Evolutionary conservation across 2,329 filamentous ascomycete species (phyloP).

Genomic region (Gliomastix tumulicola): DNA sequence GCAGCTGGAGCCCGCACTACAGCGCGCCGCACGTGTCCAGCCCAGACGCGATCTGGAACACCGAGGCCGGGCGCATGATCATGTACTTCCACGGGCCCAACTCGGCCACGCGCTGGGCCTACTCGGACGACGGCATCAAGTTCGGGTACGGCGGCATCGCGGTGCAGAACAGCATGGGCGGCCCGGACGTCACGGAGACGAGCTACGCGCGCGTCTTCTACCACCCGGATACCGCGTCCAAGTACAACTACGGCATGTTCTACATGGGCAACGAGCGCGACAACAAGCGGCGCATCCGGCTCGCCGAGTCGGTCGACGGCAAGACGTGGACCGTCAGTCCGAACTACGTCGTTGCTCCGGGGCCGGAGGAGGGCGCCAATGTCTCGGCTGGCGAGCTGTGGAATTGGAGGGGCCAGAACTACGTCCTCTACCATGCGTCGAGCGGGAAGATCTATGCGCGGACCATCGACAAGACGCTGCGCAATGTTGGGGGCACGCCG

Average conservation of each 20-base stretch:
- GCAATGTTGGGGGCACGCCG: slow-evolving; percentile 5
- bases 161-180: slow-evolving; percentile 12
- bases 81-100: slow-evolving; percentile 11
- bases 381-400: slow-evolving; percentile 9
- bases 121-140: slow-evolving; percentile 8
- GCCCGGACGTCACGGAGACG: slow-evolving; percentile 12
- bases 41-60: slow-evolving; percentile 9
- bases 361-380: slow-evolving; percentile 8
- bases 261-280: slow-evolving; percentile 16
- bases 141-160: slow-evolving; percentile 11
- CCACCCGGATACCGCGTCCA: slow-evolving; percentile 11
- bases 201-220: slow-evolving; percentile 16
- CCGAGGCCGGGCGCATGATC: slow-evolving; percentile 6
- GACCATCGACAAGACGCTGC: slow-evolving; percentile 8
- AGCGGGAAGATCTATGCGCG: slow-evolving; percentile 10
- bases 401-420: slow-evolving; percentile 8
- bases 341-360: slow-evolving; percentile 7
- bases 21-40: slow-evolving; percentile 10
- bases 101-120: slow-evolving; percentile 8
- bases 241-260: slow-evolving; percentile 15
- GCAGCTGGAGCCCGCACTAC: slow-evolving; percentile 6
- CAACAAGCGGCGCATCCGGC: slow-evolving; percentile 13
- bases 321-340: slow-evolving; percentile 9
- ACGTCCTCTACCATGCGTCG: slow-evolving; percentile 10
- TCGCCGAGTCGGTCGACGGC: slow-evolving; percentile 14